Conservation (phyloP, 148 eudicot genomes). For the Gaultheria prostrata region DNA sequence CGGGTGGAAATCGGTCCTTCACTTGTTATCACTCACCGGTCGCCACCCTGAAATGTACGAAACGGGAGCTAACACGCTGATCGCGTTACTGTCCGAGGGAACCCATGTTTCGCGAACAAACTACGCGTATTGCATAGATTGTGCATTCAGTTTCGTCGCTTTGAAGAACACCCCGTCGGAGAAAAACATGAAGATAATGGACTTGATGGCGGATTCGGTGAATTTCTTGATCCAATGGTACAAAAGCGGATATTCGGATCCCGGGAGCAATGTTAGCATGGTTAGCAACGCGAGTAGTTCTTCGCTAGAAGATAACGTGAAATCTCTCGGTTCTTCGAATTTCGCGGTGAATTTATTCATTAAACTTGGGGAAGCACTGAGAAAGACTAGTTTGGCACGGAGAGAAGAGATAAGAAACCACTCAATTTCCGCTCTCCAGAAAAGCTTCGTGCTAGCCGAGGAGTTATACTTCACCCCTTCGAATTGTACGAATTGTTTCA, state of each 20-base stretch:
- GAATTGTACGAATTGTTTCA: constrained; percentile 54
- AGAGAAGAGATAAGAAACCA: constrained; percentile 87
- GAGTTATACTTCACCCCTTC: constrained; percentile 60
- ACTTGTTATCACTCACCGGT: constrained; percentile 61
- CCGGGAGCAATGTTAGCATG: constrained; percentile 43
- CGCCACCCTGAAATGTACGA: constrained; percentile 79
- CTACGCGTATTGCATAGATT: constrained; percentile 64
- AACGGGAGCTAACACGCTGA: constrained; percentile 61
- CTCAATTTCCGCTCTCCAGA: constrained; percentile 58
- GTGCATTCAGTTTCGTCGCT: constrained; percentile 80
- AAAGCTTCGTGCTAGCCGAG: constrained; percentile 59
- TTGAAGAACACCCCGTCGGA: constrained; percentile 71
- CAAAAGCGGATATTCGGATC: constrained; percentile 55
- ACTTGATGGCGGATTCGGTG: constrained; percentile 71
- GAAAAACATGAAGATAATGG: constrained; percentile 65
- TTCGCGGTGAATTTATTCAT: constrained; percentile 51
- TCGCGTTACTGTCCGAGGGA: constrained; percentile 47
- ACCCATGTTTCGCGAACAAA: constrained; percentile 41
- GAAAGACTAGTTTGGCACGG: constrained; percentile 79
- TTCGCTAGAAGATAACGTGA: constrained; percentile 42
- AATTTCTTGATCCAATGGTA: constrained; percentile 63
- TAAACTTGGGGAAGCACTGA: constrained; percentile 67
- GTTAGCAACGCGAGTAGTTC: constrained; percentile 48
- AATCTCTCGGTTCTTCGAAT: constrained; percentile 22
- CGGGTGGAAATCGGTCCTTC: constrained; percentile 79